Evolutionary conservation across 2,329 filamentous ascomycete species (phyloP).

Genomic region (Penicillium sp.): DNA sequence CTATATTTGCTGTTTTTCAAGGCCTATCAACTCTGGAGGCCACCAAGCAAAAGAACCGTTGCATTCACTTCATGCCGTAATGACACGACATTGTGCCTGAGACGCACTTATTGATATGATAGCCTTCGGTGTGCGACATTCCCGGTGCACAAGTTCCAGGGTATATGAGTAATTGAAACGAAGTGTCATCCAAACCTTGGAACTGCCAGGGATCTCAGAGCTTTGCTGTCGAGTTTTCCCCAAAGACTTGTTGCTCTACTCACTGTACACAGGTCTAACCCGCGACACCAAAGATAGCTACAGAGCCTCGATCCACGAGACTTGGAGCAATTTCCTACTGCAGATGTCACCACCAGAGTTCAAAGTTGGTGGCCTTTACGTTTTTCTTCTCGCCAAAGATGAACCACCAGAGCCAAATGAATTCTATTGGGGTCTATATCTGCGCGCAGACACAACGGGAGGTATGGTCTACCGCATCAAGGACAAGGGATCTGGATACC

Average conservation of each 20-base stretch:
- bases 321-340: not conserved
- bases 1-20: not conserved
- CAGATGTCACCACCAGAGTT: conserved; percentile 5
- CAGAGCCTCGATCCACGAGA: not conserved
- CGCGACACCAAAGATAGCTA: not conserved
- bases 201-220: not conserved
- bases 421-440: conserved; percentile 35
- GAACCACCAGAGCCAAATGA: conserved; percentile 27
- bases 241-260: not conserved
- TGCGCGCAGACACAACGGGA: conserved; percentile 15
- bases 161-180: not conserved
- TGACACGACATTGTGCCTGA: not conserved
- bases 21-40: not conserved
- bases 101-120: not conserved
- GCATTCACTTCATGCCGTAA: not conserved
- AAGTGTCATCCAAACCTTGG: not conserved
- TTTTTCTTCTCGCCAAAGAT: conserved; percentile 26
- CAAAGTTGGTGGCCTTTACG: conserved; percentile 20
- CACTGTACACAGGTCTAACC: not conserved
- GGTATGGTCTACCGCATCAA: conserved; percentile 27
- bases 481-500: conserved; percentile 20
- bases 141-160: not conserved
- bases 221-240: not conserved
- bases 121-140: not conserved
- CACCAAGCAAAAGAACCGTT: not conserved